Evolutionary conservation across 2,329 filamentous ascomycete genomes (phyloP), one percentile per base, ranked within the genome.

Genomic region (Alternaria burnsii): DNA sequence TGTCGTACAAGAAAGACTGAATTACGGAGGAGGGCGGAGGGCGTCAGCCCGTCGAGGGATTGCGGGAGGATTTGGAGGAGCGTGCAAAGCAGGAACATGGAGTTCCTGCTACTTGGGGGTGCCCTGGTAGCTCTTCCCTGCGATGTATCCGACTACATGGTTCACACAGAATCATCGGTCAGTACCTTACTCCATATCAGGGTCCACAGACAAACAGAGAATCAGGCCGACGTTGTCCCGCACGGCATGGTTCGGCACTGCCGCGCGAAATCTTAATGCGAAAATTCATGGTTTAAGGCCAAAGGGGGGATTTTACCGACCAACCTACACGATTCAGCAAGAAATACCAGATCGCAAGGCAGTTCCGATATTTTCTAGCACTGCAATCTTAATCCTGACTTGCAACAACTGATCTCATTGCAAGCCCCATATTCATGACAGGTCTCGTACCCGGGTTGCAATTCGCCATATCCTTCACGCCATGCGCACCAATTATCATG

Each of bases 11-110:
- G 22, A 24, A 20, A 52, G n/a, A 22, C 28, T 26, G 34, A 20
- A 30, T 38, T 16, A 24, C 20, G 34, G 28, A 52, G 22, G 51
- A 52, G 22, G 44, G 54, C 38, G 46, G 36, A 53, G 46, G 43
- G 48, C 32, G 52, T 47, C 52, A 43, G 38, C 30, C 47, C 22
- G 36, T 36, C 36, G 48, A 58, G 42, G 55, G 58, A 61, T 58
- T 44, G 58, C 58, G 58, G 58, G 54, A 61, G 58, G 58, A 61
- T 61, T 61, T 42, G 58, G 42, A 58, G 58, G 54, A 60, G 36
- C 30, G 20, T 32, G 42, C 36, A 53, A 59, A 51, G 52, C 58
- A 61, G 54, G 58, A 61, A 61, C 48, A 50, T 36, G 42, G 47
- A 48, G 56, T 47, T 51, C 57, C 47, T 60, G 54, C 58, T 61